phyloP scores from a whole-genome alignment of 371 early-diverging fungal genomes.

The Nosema muscidifuracis region DNA sequence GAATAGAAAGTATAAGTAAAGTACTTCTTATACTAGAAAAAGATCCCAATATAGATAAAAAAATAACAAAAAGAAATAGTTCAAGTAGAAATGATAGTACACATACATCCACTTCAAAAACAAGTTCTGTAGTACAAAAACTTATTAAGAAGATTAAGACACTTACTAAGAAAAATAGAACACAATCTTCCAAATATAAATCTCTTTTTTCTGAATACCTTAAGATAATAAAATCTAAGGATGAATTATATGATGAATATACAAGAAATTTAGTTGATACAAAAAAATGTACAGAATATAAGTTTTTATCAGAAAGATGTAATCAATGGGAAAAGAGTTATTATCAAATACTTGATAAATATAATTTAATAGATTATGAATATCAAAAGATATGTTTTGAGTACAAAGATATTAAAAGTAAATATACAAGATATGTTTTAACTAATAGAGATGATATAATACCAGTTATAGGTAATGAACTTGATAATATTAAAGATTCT shows the following conservation, averaged over 20 bases:
- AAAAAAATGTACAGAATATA: not conserved
- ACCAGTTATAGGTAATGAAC: constrained; percentile 30
- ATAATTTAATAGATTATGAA: not conserved
- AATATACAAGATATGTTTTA: constrained; percentile 26
- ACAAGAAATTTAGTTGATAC: not conserved
- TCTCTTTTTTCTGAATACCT: not conserved
- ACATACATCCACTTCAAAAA: not conserved
- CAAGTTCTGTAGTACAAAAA: not conserved
- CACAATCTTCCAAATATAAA: not conserved
- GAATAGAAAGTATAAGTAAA: not conserved
- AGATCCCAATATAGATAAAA: not conserved
- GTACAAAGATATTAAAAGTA: constrained; percentile 3
- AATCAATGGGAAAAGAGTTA: not conserved
- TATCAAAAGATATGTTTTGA: not conserved
- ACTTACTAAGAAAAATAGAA: not conserved
- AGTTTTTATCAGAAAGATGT: not conserved
- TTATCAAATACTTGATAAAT: not conserved
- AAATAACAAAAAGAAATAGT: not conserved
- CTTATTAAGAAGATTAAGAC: not conserved
- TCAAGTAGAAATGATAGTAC: not conserved
- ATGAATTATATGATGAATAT: not conserved
- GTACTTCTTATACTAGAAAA: not conserved
- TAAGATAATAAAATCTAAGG: not conserved
- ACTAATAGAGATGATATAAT: constrained; percentile 20
- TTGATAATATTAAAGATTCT: constrained; percentile 16